Evolutionary conservation across 2,329 filamentous ascomycete genomes (phyloP), one percentile per base, ranked within the genome.

Genomic region (Grosmannia penicillata): DNA sequence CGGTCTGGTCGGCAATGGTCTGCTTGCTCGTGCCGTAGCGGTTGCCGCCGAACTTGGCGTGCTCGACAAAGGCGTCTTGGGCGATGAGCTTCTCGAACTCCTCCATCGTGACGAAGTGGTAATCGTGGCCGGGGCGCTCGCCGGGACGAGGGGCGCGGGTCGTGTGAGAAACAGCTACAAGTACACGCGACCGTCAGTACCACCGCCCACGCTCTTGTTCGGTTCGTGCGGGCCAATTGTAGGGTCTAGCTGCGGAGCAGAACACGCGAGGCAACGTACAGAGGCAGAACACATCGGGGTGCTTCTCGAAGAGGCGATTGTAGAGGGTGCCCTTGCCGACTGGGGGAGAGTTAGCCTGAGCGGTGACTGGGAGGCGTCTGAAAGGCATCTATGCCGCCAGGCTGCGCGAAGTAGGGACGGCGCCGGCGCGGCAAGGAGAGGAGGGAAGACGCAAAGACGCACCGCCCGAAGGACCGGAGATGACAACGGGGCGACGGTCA

Each of bases 31-130:
- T 94, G 40, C 87, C 87, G 61, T 95, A 95, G 53, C 75, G 65
- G 61, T 95, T 94, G 39, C 75, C 78, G 29, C 85, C 78, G 56
- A 94, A 95, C 56, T 80, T 65, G 39, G 87, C 87, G 63, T 82
- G 61, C 40, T 95, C 87, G 45, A 94, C 78, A 58, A 95, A 94
- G 10, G 77, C 81, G 40, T 73, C 67, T 42, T 72, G 57, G n/a
- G 58, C 65, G 39, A 85, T 74, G 43, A 91, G 68, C 31, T 68
- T 62, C 52, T 76, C 62, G 53, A 93, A 93, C 4, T 68, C 66
- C 9, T 72, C 69, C 56, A 68, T 72, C 17, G 66, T 70, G 14
- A 80, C 74, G 52, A 80, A 93, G 65, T 85, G 74, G 67, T 95
- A 95, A 59, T 93, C 75, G 30, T 74, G 66, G 52, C 82, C 85